These are phyloP conservation scores for rapeseed (Brassica napus) DNA, from an alignment of 345 rosid genomes.

Conservation along the genomic window Da-Ae NC_063434.1:27158501-27159000, in stretches of 20 bases:
- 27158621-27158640: slow-evolving; percentile 92
- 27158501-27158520: slow-evolving; percentile 1
- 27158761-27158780: slow-evolving; percentile 65
- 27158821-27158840: slow-evolving; percentile 59
- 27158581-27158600: slow-evolving; percentile 76
- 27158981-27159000: slow-evolving; percentile 65
- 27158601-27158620: slow-evolving; percentile 79
- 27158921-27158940: slow-evolving; percentile 79
- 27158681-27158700: background rate
- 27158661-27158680: slow-evolving; percentile 1
- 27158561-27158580: slow-evolving; percentile 73
- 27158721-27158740: slow-evolving; percentile 56
- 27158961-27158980: slow-evolving; percentile 61
- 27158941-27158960: slow-evolving; percentile 88
- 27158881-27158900: slow-evolving; percentile 70
- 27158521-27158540: background rate
- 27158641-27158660: slow-evolving; percentile 52
- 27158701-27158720: background rate
- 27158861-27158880: slow-evolving; percentile 64
- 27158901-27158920: slow-evolving; percentile 63
- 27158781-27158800: slow-evolving; percentile 62
- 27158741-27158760: slow-evolving; percentile 59
- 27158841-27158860: slow-evolving; percentile 62
- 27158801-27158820: slow-evolving; percentile 34
- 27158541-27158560: slow-evolving; percentile 50